Percentiles rank a stretch among this genome's conserved stretches.
Conservation (phyloP, 2,329 filamentous ascomycete species). For the Calonectria pteridis region DNA sequence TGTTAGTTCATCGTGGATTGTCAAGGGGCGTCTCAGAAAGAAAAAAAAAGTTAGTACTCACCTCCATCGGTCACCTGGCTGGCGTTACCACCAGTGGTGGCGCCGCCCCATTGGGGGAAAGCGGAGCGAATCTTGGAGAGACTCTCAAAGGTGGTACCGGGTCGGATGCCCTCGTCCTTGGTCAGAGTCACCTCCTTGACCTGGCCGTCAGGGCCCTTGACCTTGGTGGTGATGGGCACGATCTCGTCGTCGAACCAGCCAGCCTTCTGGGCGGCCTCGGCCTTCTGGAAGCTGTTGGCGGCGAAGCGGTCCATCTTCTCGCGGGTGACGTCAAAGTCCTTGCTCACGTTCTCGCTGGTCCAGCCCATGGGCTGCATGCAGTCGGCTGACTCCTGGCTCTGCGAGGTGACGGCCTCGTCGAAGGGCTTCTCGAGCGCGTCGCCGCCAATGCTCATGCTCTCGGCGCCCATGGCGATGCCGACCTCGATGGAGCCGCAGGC, state of each 20-base stretch:
- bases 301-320: constrained; percentile 88
- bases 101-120: constrained; percentile 89
- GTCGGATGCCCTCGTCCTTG: constrained; percentile 90
- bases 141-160: constrained; percentile 87
- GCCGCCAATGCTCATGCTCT: constrained; percentile 84
- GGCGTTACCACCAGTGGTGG: constrained; percentile 92
- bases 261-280: constrained; percentile 90
- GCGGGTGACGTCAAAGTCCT: constrained; percentile 87
- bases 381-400: constrained; percentile 83
- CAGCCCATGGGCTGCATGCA: constrained; percentile 98
- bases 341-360: constrained; percentile 95
- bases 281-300: constrained; percentile 87
- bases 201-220: constrained; percentile 88
- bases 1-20: constrained; percentile 23
- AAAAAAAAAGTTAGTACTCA: constrained; percentile 49
- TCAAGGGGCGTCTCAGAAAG: no score
- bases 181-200: constrained; percentile 82
- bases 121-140: constrained; percentile 89
- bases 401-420: constrained; percentile 77
- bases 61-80: constrained; percentile 94
- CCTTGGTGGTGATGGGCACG: constrained; percentile 82
- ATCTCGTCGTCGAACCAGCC: constrained; percentile 97
- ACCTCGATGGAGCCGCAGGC: constrained; percentile 83
- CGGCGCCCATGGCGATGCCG: constrained; percentile 88
- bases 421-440: constrained; percentile 80